These are phyloP conservation scores for Globisporangium uncinulatum DNA, from an alignment of 352 stramenopile genomes.

Conservation along the genomic window DNA sequence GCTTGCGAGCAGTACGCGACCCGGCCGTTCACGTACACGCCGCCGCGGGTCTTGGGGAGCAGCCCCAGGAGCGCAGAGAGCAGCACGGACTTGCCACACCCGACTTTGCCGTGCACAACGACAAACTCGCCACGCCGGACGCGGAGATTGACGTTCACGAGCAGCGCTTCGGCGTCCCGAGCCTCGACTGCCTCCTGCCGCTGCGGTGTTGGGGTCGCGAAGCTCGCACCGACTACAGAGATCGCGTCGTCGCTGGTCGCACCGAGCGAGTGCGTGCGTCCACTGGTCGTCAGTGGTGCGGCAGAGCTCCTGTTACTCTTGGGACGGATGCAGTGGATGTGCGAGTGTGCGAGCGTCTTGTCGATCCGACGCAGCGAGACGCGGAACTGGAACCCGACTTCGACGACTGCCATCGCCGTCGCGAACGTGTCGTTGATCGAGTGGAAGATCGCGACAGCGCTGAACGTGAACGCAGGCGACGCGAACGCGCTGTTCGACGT, in stretches of 20 bases:
- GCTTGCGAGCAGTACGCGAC: constrained; percentile 88
- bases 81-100: constrained; percentile 59
- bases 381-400: constrained; percentile 18
- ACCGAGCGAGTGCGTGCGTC: constrained; percentile 6
- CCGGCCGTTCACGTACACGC: constrained; percentile 28
- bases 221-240: constrained; percentile 34
- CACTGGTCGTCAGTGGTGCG: background rate
- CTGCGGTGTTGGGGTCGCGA: constrained; percentile 24
- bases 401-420: constrained; percentile 13
- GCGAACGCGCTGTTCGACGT: constrained; percentile 18
- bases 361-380: constrained; percentile 27
- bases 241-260: constrained; percentile 17
- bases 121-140: constrained; percentile 43
- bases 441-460: constrained; percentile 30
- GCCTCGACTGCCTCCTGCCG: constrained; percentile 1
- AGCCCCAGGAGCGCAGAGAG: constrained; percentile 45
- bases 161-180: constrained; percentile 26
- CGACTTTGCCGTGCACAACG: constrained; percentile 52
- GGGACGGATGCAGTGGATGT: background rate
- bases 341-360: constrained; percentile 11
- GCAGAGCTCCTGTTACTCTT: background rate
- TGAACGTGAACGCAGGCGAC: constrained; percentile 29
- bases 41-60: constrained; percentile 32
- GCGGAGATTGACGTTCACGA: constrained; percentile 44
- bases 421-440: constrained; percentile 31